Evolutionary conservation across 805 yeast genomes (phyloP).

Genomic region (Monosporozyma servazzii): DNA sequence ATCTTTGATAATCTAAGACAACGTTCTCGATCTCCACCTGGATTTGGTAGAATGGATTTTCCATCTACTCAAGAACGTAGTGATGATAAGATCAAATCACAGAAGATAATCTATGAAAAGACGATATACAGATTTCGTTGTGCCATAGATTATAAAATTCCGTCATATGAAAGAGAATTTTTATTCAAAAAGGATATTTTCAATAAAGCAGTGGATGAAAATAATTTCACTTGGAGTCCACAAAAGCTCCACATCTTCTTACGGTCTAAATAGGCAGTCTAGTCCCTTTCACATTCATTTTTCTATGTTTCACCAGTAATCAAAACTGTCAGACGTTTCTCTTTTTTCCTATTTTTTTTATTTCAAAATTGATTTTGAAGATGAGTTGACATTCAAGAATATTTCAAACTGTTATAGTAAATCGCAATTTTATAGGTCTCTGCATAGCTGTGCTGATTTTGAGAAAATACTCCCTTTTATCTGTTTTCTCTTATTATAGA

Average conservation of each 20-base stretch:
- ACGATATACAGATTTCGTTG: constrained; percentile 38
- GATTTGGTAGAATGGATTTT: constrained; percentile 50
- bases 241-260: constrained; percentile 16
- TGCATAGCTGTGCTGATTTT: background rate
- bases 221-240: constrained; percentile 27
- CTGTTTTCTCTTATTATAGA: background rate
- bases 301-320: background rate
- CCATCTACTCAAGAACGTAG: constrained; percentile 46
- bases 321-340: background rate
- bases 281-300: background rate
- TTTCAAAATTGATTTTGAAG: no score
- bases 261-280: constrained; percentile 2
- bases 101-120: constrained; percentile 29
- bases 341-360: background rate
- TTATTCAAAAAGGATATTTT: constrained; percentile 37
- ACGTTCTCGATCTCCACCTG: constrained; percentile 44
- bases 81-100: constrained; percentile 31
- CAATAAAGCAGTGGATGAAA: constrained; percentile 31
- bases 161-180: constrained; percentile 30
- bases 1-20: constrained; percentile 26
- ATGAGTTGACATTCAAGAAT: no score
- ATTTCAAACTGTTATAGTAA: no score
- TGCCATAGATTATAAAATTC: constrained; percentile 31
- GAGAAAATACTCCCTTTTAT: background rate
- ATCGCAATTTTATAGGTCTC: background rate